Evolutionary conservation across 192 early-diverging fungal species (phyloP), one percentile per base, ranked within the genome.

Genomic region (Entophlyctis helioformis): DNA sequence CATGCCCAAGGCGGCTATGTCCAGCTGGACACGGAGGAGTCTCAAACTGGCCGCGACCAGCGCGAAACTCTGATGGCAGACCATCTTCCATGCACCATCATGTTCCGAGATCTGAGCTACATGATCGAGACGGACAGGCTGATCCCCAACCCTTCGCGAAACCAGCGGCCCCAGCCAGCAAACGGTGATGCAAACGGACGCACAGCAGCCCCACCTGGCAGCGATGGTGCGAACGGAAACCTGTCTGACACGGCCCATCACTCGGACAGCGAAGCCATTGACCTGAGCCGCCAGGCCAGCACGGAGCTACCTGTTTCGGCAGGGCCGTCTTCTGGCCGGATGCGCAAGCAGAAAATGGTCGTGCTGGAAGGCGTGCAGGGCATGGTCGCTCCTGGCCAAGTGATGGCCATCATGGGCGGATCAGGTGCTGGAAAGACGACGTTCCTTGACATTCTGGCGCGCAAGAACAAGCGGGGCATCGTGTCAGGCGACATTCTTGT

Each of bases 381-480:
- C 24, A 54, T 78, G 16, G 86, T 87, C 5, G 62, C 72, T 15
- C 83, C 90, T 0, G 92, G 92, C 36, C 71, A 93, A 49, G 77
- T 96, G 7, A 78, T 91, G 73, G 92, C 89, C 11, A 86, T 96
- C 27, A 84, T 96, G 74, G 92, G 89, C 6, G 84, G 83, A 9
- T 89, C 86, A 18, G 88, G 61, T 29, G 92, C 92, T 0, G 92
- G 92, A 10, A 96, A 96, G 57, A 89, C 92, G 11, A 90, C 82
- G 24, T 64, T 92, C 39, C 63, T 96, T 32, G 88, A 96, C 56
- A 89, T 96, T 50, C 67, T 96, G 18, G 89, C 92, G 0, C 66
- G 76, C 3, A 70, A 84, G 26, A 77, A 83, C 41, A 91, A 90
- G 51, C 58, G 71, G 13, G 92, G 92, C 36, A 63, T 57, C 1